These are phyloP conservation scores for Astraeus odoratus DNA, from an alignment of 768 basidiomycete genomes.

Conservation along the genomic window DNA sequence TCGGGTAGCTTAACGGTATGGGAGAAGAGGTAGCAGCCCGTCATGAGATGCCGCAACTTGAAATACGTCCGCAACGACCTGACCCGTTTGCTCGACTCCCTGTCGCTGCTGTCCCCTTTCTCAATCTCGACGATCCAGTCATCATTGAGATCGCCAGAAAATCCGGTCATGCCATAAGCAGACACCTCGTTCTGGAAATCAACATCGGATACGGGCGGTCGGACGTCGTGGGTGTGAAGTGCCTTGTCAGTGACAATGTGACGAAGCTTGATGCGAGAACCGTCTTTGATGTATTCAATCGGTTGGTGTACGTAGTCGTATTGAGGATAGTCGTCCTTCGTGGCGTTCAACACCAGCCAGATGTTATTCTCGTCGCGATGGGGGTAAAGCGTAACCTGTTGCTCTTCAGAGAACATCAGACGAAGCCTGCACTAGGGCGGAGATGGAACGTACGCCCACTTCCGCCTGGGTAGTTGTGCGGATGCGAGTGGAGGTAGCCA, in stretches of 20 bases:
- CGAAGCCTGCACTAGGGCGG: no score
- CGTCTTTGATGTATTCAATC: constrained; percentile 56
- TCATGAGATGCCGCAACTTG: constrained; percentile 73
- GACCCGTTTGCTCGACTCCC: constrained; percentile 61
- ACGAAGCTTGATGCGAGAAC: constrained; percentile 69
- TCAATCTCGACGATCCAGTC: constrained; percentile 90
- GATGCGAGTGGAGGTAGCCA: constrained; percentile 96
- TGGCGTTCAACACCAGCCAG: constrained; percentile 82
- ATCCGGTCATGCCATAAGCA: constrained; percentile 83
- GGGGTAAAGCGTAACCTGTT: constrained; percentile 98
- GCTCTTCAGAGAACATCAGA: constrained; percentile 48
- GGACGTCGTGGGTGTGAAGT: constrained; percentile 91
- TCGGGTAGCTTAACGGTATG: constrained; percentile 98
- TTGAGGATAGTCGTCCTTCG: constrained; percentile 34
- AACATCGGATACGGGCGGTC: constrained; percentile 93
- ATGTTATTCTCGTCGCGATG: constrained; percentile 96
- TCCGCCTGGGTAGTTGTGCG: constrained; percentile 83
- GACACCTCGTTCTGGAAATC: constrained; percentile 99
- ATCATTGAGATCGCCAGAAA: constrained; percentile 85
- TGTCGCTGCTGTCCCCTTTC: constrained; percentile 54
- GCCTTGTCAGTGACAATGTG: constrained; percentile 78
- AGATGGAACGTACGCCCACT: constrained; percentile 63
- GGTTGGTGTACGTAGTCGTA: constrained; percentile 47
- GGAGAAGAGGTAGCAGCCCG: constrained; percentile 95
- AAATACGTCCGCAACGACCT: constrained; percentile 79